Base-by-base conservation (phyloP, 176 grass and related monocot species). In the Oryza punctata region DNA sequence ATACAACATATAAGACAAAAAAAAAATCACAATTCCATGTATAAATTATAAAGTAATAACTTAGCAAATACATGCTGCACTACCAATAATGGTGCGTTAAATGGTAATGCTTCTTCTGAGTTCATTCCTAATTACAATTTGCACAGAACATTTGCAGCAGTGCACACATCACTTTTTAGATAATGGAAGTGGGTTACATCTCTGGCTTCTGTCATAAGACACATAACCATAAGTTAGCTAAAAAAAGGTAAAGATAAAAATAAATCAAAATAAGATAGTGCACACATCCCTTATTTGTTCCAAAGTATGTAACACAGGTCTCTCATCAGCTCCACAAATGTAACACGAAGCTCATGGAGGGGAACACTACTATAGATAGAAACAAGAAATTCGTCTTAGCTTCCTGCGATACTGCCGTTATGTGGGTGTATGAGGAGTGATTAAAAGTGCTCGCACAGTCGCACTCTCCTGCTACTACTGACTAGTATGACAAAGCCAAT, bases 1-100 rank as follows among this genome's bases (percentile, higher is more conserved):
- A n/a, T 63, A 24, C 23, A 47, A 38, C 67, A 60, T 15, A 72
- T 81, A n/a, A n/a, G n/a, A n/a, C n/a, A n/a, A n/a, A n/a, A n/a
- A n/a, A n/a, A n/a, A n/a, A n/a, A n/a, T n/a, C n/a, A n/a, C n/a
- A 29, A 29, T 29, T 29, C 28, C 28, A 29, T 2, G 2, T 29
- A 29, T 29, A 29, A 0, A 61, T 45, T 15, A 29, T 4, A 63
- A 43, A 28, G 33, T 68, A 19, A 2, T 54, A 19, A 54, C 2
- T 4, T 54, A 54, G 50, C 5, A 19, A 33, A 33, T 33, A 33
- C 32, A 7, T 21, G 50, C 1, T 12, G 3, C 0, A 46, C 44
- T 46, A 46, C 12, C 44, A 9, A 9, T 59, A 52, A 52, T 52
- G 47, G 47, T 52, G 1, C 21, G 49, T n/a, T 59, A 59, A 59